Base-by-base conservation (phyloP, 2,329 filamentous ascomycete species). In the Fusarium brachygibbosum region DNA sequence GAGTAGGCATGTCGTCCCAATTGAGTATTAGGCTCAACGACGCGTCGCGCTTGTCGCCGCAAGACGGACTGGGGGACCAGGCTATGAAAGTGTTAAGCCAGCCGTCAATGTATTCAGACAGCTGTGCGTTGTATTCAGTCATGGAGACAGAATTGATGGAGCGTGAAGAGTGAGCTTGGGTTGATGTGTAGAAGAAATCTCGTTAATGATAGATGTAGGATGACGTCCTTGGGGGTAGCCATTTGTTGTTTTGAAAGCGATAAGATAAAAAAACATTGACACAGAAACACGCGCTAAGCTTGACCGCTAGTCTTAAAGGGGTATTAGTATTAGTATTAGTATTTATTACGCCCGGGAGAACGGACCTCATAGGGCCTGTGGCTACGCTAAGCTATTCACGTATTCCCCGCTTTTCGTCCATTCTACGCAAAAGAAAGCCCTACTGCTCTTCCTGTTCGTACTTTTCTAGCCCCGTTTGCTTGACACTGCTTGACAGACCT, bases 1-100 rank as follows among this genome's bases (percentile, higher is more conserved):
- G 48, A 51, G 48, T 51, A 31, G 48, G 48, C 48, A 51, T 51
- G n/a, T 51, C 35, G 48, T 21, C 19, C 48, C 35, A 51, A 28
- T 50, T 31, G 17, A 50, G 34, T 29, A 38, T 38, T n/a, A 23
- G 48, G 16, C 48, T 40, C 16, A 12, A 51, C 37, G 35, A 28
- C 35, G 35, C n/a, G 48, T 51, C n/a, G 48, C 35, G 48, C 23
- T 51, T 51, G 9, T 41, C 23, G 35, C 35, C 35, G 35, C n/a
- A 41, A 19, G 48, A 16, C n/a, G 25, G 48, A 29, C 11, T 31
- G 28, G 48, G 28, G 19, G 35, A 40, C n/a, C 23, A 1, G n/a
- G n/a, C 12, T 23, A 51, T 51, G 17, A 51, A 41, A 14, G 48
- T 51, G 25, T 41, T 51, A 4, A 51, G 48, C 48, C 48, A 51